Base-by-base conservation (phyloP, 345 rosid genomes). In the Gossypium herbaceum region DNA sequence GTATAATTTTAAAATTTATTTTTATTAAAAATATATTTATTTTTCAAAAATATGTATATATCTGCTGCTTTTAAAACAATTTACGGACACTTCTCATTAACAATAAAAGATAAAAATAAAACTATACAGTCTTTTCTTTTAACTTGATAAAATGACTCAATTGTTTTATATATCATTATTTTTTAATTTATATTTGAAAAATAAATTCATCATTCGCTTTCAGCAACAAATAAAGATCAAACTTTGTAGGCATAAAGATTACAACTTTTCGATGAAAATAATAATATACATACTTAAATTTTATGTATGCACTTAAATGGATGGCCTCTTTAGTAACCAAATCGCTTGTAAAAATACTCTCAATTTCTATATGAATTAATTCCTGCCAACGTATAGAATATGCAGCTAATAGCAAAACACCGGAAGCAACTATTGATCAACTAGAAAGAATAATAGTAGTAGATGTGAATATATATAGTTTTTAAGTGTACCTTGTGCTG, bases 401-500 rank as follows among this genome's bases (percentile, higher is more conserved):
- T 60, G 20, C 12, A 47, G 70, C 24, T 54, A 76, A 29, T 15
- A 50, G 57, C n/a, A 6, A 68, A 34, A 68, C 72, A 48, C 47
- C 60, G 17, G 57, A 16, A 54, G 19, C 20, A 62, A 58, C 39
- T 9, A n/a, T 57, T 43, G 39, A 11, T 54, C 43, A 19, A 75
- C 78, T 61, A 11, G 34, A 80, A 34, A 78, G 9, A 69, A 71
- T 70, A 60, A 16, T 4, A 8, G 29, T 63, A 20, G 55, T 51
- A 51, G 2, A 57, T 57, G 29, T 20, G 22, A 10, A 20, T 57
- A 22, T 34, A 34, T 34, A 34, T 4, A 12, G 10, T 57, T 57
- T 48, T 54, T 70, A 93, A 71, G 45, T 86, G 74, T 76, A 80
- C 88, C 94, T 92, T 56, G 92, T 72, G 76, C 98, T 96, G 83